Base-by-base conservation (phyloP, 2,329 filamentous ascomycete genomes). In the Myriosclerotinia scirpicola region DNA sequence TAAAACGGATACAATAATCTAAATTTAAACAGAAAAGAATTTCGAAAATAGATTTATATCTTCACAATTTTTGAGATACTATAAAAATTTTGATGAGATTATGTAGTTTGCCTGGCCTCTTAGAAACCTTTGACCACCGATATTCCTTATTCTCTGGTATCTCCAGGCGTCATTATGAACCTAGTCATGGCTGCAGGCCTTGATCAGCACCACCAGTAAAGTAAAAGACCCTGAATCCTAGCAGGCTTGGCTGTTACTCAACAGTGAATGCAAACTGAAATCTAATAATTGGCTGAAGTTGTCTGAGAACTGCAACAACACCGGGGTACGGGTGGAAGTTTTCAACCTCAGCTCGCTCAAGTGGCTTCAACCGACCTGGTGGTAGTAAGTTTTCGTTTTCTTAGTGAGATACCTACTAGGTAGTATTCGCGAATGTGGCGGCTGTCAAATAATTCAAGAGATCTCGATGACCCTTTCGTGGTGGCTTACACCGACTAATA, bases 221-320 rank as follows among this genome's bases (percentile, higher is more conserved):
- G 26, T 26, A 26, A 26, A 3, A 26, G 26, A 26, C 26, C 26
- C 53, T 54, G 52, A n/a, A 54, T 54, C 52, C 30, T 17, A n/a
- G 52, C 26, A 12, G 53, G 11, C 22, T 52, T 30, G 48, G 48
- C 26, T 26, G 26, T 26, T 26, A 26, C 26, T 26, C 26, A 26
- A 26, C 26, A 26, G 26, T 26, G 26, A 30, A 48, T 22, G 11
- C 9, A 22, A 22, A 50, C 12, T 22, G n/a, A 2, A 26, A 48
- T 48, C 30, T 11, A 36, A 15, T 36, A 14, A 59, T 48, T 59
- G 54, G 54, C 38, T 42, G 15, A 56, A 26, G 36, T 36, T 48
- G 20, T 22, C 42, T 60, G 20, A 60, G 20, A 36, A 48, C 44
- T 48, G 36, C n/a, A 34, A 30, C 42, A 60, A 26, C 42, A 59